Percentiles rank a stretch among this genome's conserved stretches.
Conservation (phyloP, 768 basidiomycete species). For the Sporobolomyces phaffii region DNA sequence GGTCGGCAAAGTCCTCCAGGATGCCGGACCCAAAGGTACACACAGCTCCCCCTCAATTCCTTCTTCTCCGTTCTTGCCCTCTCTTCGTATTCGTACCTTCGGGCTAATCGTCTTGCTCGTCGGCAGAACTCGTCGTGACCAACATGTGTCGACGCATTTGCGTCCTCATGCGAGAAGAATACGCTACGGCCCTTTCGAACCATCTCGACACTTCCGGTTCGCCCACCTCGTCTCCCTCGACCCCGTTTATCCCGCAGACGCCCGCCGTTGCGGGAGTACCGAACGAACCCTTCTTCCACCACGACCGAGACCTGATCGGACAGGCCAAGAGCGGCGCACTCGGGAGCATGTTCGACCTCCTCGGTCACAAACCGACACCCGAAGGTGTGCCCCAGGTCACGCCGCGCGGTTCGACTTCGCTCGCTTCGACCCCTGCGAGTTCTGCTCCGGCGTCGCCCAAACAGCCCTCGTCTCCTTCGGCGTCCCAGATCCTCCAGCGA, state of each 20-base stretch:
- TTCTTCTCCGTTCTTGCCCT: no score
- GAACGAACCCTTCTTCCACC: constrained; percentile 24
- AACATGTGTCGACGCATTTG: constrained; percentile 90
- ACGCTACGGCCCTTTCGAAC: constrained; percentile 63
- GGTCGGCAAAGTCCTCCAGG: constrained; percentile 72
- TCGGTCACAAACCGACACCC: constrained; percentile 28
- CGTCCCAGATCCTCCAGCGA: constrained; percentile 19
- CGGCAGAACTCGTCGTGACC: constrained; percentile 84
- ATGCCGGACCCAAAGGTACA: constrained; percentile 90
- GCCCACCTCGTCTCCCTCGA: constrained; percentile 16
- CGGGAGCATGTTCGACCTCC: constrained; percentile 35
- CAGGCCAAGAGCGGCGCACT: constrained; percentile 19
- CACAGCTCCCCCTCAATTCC: no score
- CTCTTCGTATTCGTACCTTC: no score
- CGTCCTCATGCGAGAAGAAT: constrained; percentile 92
- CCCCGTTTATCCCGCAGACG: constrained; percentile 18
- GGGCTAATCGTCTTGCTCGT: no score
- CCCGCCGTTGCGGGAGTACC: constrained; percentile 15
- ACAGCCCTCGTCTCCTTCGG: constrained; percentile 13
- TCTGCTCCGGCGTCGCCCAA: constrained; percentile 4
- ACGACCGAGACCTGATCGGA: constrained; percentile 24
- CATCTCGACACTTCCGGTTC: constrained; percentile 24
- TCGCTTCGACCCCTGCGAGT: not conserved
- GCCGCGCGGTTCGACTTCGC: not conserved
- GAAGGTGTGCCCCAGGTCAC: constrained; percentile 2